Base-by-base conservation (phyloP, 2,329 filamentous ascomycete genomes). In the Apiospora phragmitis region DNA sequence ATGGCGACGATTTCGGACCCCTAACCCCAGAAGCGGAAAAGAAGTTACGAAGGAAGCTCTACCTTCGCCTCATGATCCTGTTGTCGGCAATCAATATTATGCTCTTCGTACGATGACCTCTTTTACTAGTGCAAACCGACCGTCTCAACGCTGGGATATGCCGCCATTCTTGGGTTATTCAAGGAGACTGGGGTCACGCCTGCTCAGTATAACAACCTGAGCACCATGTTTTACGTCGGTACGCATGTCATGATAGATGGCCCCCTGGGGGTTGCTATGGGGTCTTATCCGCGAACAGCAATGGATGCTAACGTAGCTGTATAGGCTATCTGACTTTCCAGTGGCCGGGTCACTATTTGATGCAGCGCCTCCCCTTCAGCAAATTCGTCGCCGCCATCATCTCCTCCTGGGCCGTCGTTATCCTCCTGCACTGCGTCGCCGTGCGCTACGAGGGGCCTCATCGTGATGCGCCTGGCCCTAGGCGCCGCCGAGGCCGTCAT, bases 201-300 rank as follows among this genome's bases (percentile, higher is more conserved):
- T 21, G 75, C 78, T 0, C 73, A 83, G 68, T 84, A 82, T 69
- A 83, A 83, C 67, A 83, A 83, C 59, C 72, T 83, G 1, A 81
- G 79, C 71, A 83, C 81, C 2, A 78, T 84, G 41, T 84, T 83
- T 71, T 84, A 83, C 47, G 80, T 82, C 51, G 82, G 82, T 82
- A 73, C 24, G 76, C 68, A 32, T 26, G n/a, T 26, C 32, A 24
- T 32, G 68, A 21, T 65, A 14, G 8, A 38, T 9, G 32, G 65
- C 14, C 29, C 21, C 21, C n/a, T n/a, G n/a, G 62, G 32, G 9
- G 26, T 35, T 11, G 62, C 42, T 3, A 41, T 42, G 35, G 41
- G 12, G 11, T 14, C 41, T 16, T 42, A n/a, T n/a, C n/a, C n/a
- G n/a, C n/a, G n/a, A n/a, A n/a, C n/a, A n/a, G n/a, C 16, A 16